Evolutionary conservation across 441 rosid genomes (phyloP).

Genomic region (Gossypium armourianum): DNA sequence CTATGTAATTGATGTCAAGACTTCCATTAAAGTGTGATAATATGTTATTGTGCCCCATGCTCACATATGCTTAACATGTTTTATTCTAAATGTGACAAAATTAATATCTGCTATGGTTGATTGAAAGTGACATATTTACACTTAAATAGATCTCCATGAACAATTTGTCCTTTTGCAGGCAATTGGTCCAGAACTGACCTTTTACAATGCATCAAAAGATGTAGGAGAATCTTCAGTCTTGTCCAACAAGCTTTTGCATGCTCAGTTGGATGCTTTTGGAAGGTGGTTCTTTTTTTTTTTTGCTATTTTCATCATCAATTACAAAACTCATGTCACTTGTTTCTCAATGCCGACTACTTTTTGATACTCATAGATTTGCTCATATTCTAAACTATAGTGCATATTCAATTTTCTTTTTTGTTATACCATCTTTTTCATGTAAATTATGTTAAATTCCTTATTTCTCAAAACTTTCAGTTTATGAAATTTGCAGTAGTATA

Average conservation of each 20-base stretch:
- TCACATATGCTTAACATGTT: not conserved
- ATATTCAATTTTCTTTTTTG: not conserved
- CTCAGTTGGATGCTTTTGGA: slow-evolving; percentile 72
- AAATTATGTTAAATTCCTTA: not conserved
- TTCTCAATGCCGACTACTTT: not conserved
- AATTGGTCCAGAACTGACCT: slow-evolving; percentile 88
- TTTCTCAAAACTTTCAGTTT: not conserved
- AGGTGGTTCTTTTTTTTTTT: slow-evolving; percentile 34
- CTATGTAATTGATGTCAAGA: not conserved
- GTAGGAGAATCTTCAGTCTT: slow-evolving; percentile 54
- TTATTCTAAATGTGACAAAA: not conserved
- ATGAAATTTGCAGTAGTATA: not conserved
- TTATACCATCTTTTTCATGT: not conserved
- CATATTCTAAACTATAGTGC: not conserved
- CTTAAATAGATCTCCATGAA: slow-evolving; percentile 14
- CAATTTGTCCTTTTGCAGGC: slow-evolving; percentile 47
- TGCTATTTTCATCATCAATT: not conserved
- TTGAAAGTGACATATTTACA: slow-evolving; percentile 6
- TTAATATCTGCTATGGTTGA: not conserved
- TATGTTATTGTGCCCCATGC: not conserved
- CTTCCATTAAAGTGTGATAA: not conserved
- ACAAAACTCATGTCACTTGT: not conserved
- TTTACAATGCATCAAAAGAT: slow-evolving; percentile 69
- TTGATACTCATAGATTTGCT: not conserved
- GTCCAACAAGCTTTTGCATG: slow-evolving; percentile 83